A percentile compares a stretch with the other conserved stretches of the same genome.
Evolutionary conservation across 371 early-diverging fungal genomes (phyloP).

Genomic region (Nematocida major): DNA sequence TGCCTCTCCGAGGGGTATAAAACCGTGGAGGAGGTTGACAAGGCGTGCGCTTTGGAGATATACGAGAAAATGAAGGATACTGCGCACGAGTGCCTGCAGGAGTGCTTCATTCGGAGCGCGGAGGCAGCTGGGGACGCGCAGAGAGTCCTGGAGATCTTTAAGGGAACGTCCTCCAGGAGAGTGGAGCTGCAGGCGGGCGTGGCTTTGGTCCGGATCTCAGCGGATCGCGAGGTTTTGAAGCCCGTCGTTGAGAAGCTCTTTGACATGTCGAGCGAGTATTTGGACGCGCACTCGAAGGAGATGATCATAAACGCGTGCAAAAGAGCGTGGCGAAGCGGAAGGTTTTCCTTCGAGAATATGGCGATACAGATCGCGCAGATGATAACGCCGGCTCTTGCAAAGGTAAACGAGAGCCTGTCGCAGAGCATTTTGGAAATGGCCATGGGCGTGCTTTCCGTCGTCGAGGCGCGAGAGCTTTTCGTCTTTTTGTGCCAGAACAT

Average conservation of each 20-base stretch:
- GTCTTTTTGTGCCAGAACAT: constrained; percentile 13
- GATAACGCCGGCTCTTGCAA: constrained; percentile 12
- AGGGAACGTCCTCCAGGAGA: constrained; percentile 20
- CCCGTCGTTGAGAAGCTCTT: constrained; percentile 48
- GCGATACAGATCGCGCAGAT: constrained; percentile 14
- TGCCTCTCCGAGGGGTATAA: constrained; percentile 55
- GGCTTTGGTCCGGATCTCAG: constrained; percentile 7
- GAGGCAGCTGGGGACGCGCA: constrained; percentile 4
- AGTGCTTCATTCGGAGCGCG: constrained; percentile 36
- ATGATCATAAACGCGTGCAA: constrained; percentile 20
- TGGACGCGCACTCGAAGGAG: constrained; percentile 33
- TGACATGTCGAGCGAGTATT: constrained; percentile 37
- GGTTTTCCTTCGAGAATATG: constrained; percentile 27
- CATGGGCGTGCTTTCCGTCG: constrained; percentile 20
- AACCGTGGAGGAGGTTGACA: constrained; percentile 33
- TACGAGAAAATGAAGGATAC: constrained; percentile 33
- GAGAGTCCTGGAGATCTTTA: constrained; percentile 41
- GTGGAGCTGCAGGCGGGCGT: constrained; percentile 28
- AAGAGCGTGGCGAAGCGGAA: constrained; percentile 14
- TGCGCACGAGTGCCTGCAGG: constrained; percentile 29
- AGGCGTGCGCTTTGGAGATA: background rate
- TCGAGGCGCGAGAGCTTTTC: constrained; percentile 40
- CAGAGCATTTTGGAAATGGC: constrained; percentile 20
- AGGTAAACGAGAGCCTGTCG: background rate
- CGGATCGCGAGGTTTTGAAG: constrained; percentile 10